A percentile compares a stretch with the other conserved stretches of the same genome.
Evolutionary conservation across 345 rosid species (phyloP).

Genomic region (Rhizophora mangle): DNA sequence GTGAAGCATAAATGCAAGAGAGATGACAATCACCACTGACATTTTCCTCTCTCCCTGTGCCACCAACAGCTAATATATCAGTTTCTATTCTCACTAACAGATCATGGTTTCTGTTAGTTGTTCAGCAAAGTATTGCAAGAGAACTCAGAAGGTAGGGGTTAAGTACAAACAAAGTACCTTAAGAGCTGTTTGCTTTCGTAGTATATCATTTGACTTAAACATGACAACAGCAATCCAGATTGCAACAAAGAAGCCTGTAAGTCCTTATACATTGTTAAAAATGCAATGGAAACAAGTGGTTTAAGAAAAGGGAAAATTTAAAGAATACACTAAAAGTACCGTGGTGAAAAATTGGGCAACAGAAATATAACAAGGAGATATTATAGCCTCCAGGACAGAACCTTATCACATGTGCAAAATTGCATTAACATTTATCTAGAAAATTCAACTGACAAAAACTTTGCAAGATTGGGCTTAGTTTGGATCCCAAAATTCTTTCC

Average conservation of each 20-base stretch:
- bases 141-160: neutral
- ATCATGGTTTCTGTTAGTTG: neutral
- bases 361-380: neutral
- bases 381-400: neutral
- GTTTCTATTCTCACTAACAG: neutral
- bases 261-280: slow-evolving; percentile 22
- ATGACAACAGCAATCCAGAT: slow-evolving; percentile 97
- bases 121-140: neutral
- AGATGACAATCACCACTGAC: slow-evolving; percentile 66
- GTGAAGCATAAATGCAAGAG: slow-evolving; percentile 65
- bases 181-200: slow-evolving; percentile 90
- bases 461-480: neutral
- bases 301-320: neutral
- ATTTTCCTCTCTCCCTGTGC: slow-evolving; percentile 96
- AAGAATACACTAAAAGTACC: no score
- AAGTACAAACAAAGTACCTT: slow-evolving; percentile 49
- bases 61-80: slow-evolving; percentile 22
- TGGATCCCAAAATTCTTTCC: neutral
- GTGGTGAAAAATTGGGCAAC: no score
- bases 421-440: no score
- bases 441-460: no score
- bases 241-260: slow-evolving; percentile 90
- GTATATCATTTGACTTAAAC: slow-evolving; percentile 96
- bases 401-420: no score
- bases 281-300: neutral